Evolutionary conservation across 345 rosid species (phyloP), one percentile per base, ranked within the genome.

Genomic region (Luvunga scandens): DNA sequence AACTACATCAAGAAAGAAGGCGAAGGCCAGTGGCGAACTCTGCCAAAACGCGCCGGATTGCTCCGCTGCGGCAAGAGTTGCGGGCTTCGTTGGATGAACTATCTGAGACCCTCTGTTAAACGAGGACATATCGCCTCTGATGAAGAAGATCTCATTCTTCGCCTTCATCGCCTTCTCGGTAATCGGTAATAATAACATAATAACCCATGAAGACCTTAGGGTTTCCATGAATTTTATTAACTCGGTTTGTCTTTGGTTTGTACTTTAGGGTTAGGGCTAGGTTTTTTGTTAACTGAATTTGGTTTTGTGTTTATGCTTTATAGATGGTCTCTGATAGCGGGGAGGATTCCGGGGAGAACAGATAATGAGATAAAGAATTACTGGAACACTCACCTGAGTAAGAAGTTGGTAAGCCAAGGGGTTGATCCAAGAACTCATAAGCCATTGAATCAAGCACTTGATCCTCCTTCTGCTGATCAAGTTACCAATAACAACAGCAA

Each of bases 41-140:
- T 90, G 21, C 93, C 93, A 5, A 90, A 87, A 66, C 69, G 87
- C 6, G 91, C 91, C 0, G 91, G 90, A 16, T 86, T 90, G 24
- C 87, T 86, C 68, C 85, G 93, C 36, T 90, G 93, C 65, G 93
- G 93, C 39, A 90, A 90, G 86, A 90, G 93, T 82, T 90, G 91
- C 79, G 89, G 93, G 18, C 93, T 90, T 69, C 91, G 91, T 13
- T 90, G 93, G 93, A 85, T 90, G 89, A 90, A 90, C 79, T 90
- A 90, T 69, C 91, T 90, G 78, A 84, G 90, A 5, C 93, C 91
- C 53, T 82, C 83, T 30, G 89, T 90, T 59, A 90, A 90, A 72
- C 84, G 93, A 12, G 93, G 93, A 9, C 90, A 83, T 75, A 88
- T 90, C 82, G 85, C 89, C 75, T 85, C 87, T 3, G 93, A 90